Evolutionary conservation across 2,329 filamentous ascomycete species (phyloP), one percentile per base, ranked within the genome.

Genomic region (Colletotrichum siamense): DNA sequence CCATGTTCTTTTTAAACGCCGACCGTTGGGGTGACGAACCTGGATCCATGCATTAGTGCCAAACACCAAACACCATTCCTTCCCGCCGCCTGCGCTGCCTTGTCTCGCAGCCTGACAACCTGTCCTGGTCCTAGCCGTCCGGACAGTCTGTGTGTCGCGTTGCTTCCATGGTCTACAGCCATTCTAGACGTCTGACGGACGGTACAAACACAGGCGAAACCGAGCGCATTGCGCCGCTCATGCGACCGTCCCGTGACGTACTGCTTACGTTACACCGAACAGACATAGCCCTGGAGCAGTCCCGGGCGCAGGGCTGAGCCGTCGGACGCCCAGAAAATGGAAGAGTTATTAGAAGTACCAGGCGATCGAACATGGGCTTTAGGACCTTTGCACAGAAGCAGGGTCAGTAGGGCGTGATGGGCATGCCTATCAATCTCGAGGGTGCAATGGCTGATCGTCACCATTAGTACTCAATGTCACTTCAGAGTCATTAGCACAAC

Each of bases 181-280:
- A 66, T 18, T 49, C 24, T 26, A 32, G 36, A 12, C 39, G 12
- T 66, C 63, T 52, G 39, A 66, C 71, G 79, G 76, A 75, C 79
- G 79, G 79, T 32, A 79, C 79, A 75, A 73, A 80, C 77, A 79
- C 78, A 80, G 78, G 77, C 77, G 79, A 69, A 62, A 68, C 36
- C 36, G 44, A 49, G n/a, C 22, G 44, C n/a, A 44, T 28, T 39
- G 15, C 63, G n/a, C 34, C n/a, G 15, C 34, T 66, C 44, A 66
- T 66, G 63, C 63, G 26, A 30, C 34, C 24, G 24, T 57, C 12
- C 32, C 22, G 65, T 39, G n/a, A 69, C 44, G 49, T 36, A 18
- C 30, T 34, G 39, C 30, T 63, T 63, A 22, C 44, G 44, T 22
- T 52, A 52, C 44, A 52, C 44, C 10, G 6, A 22, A 52, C 5